phyloP scores from a whole-genome alignment of 2,329 filamentous ascomycete genomes.

The Sporothrix schenckii region DNA sequence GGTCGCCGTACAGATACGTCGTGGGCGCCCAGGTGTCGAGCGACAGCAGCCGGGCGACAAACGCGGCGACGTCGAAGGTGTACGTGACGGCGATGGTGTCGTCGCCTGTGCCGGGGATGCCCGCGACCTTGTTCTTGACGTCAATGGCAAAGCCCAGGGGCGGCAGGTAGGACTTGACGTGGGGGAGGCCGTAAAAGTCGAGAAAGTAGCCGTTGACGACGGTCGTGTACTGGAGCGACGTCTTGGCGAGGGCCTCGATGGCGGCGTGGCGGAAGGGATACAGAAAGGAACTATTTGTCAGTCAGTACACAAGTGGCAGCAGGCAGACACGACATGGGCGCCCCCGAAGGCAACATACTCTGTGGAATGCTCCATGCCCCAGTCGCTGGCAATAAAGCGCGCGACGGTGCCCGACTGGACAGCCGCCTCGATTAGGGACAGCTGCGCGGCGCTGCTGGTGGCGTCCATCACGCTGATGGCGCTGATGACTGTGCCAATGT shows the following conservation, averaged over 20 bases:
- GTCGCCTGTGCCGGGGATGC: slow-evolving; percentile 54
- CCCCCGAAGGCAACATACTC: slow-evolving; percentile 36
- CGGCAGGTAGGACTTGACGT: slow-evolving; percentile 45
- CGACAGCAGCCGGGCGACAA: background rate
- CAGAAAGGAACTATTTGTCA: background rate
- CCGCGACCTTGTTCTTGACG: slow-evolving; percentile 49
- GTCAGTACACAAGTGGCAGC: background rate
- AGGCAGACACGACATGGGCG: background rate
- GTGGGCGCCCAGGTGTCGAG: background rate
- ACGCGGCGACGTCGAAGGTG: slow-evolving; percentile 49
- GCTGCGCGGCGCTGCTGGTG: slow-evolving; percentile 42
- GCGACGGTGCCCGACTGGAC: slow-evolving; percentile 45
- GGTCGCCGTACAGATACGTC: slow-evolving; percentile 6
- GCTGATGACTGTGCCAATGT: slow-evolving; percentile 52
- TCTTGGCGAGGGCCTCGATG: slow-evolving; percentile 38
- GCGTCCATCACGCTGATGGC: slow-evolving; percentile 43
- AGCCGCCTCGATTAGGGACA: slow-evolving; percentile 51
- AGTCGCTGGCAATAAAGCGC: slow-evolving; percentile 51
- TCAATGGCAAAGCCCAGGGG: slow-evolving; percentile 49
- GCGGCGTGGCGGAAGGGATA: slow-evolving; percentile 6
- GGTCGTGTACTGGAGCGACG: slow-evolving; percentile 45
- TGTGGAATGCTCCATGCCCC: slow-evolving; percentile 43
- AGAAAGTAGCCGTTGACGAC: slow-evolving; percentile 51
- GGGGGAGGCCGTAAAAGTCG: slow-evolving; percentile 50
- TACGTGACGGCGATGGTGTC: slow-evolving; percentile 52